These are phyloP conservation scores for Croton laevigatus DNA, from an alignment of 441 rosid genomes.

Conservation along the genomic window DNA sequence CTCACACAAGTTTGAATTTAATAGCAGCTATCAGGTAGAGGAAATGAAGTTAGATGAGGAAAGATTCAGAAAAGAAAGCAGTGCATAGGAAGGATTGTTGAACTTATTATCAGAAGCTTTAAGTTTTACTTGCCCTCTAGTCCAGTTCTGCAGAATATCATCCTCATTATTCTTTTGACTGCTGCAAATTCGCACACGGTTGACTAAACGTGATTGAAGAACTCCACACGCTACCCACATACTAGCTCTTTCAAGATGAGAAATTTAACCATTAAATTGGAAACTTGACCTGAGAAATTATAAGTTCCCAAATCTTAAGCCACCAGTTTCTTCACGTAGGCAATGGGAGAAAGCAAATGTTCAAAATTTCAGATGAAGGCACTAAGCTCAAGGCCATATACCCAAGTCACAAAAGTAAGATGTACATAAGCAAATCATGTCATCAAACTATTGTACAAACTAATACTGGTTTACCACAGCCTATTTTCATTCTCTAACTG, in stretches of 20 bases:
- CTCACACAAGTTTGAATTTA: neutral
- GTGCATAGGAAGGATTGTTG: neutral
- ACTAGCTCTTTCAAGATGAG: neutral
- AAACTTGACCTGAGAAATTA: neutral
- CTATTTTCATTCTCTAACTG: neutral
- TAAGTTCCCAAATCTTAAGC: neutral
- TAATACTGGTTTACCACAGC: neutral
- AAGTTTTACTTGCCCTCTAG: neutral
- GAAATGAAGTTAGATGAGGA: neutral
- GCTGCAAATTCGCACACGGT: neutral
- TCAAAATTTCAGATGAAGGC: neutral
- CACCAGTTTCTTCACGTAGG: neutral
- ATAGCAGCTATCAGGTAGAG: neutral
- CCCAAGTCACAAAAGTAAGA: neutral
- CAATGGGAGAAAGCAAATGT: neutral
- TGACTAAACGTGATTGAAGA: neutral
- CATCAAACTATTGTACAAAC: neutral
- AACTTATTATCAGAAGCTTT: neutral
- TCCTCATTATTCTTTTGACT: neutral
- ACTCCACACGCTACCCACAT: neutral
- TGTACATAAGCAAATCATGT: neutral
- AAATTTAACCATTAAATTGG: neutral
- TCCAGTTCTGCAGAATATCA: neutral
- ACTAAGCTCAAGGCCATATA: neutral
- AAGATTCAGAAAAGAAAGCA: neutral